Percentiles rank a stretch among this genome's conserved stretches.
Conservation (phyloP, 345 rosid genomes). For the Eucalyptus albens region DNA sequence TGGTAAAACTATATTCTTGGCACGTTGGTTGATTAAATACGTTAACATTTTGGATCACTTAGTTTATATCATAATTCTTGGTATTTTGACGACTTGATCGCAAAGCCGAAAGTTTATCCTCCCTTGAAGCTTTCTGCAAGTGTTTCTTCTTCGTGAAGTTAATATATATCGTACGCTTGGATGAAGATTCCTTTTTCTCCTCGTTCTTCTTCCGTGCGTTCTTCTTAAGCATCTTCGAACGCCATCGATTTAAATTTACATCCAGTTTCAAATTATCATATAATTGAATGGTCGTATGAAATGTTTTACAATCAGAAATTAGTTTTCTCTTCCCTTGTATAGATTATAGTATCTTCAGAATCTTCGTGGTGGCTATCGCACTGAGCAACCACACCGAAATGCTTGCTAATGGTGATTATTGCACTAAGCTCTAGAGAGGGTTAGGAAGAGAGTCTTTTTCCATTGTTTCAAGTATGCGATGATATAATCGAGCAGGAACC, state of each 20-base stretch:
- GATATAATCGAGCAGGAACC: not conserved
- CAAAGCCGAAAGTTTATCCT: not conserved
- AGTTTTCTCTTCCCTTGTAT: not conserved
- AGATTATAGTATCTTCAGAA: not conserved
- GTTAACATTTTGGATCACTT: not conserved
- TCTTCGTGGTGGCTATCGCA: too few species aligned
- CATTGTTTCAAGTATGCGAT: not conserved
- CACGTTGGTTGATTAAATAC: not conserved
- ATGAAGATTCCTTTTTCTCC: not conserved
- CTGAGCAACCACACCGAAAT: not conserved
- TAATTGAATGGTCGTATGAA: not conserved
- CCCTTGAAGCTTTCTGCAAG: not conserved
- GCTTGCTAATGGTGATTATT: not conserved
- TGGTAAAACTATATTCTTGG: not conserved
- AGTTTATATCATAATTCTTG: not conserved
- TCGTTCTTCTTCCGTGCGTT: not conserved
- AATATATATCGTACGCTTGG: not conserved
- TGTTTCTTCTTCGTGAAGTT: not conserved
- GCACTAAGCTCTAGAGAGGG: not conserved
- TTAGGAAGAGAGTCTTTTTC: not conserved
- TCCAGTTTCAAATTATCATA: not conserved
- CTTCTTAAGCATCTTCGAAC: not conserved
- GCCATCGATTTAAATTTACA: not conserved
- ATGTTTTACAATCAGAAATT: not conserved
- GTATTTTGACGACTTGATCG: not conserved